phyloP scores from a whole-genome alignment of 1,284 basidiomycete genomes.

The Puccinia triticina region DNA sequence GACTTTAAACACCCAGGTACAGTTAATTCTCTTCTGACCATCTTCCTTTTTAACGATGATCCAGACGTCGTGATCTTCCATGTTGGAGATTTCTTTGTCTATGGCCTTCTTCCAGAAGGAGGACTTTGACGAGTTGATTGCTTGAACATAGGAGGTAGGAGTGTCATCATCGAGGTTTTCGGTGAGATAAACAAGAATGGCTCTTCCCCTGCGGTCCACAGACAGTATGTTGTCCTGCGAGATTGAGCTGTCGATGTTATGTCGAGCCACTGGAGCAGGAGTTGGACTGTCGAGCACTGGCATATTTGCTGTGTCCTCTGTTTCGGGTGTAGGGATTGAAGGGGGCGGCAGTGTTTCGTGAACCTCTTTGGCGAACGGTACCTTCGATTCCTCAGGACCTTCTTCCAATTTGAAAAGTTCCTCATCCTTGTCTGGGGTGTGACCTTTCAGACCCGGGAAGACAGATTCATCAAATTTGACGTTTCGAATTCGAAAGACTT shows the following conservation, averaged over 20 bases:
- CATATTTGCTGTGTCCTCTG: too few species aligned
- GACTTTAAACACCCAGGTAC: constrained; percentile 30
- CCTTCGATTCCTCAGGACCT: too few species aligned
- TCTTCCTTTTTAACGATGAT: background rate
- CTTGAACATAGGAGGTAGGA: background rate
- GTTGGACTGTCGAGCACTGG: background rate
- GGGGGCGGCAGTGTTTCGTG: too few species aligned
- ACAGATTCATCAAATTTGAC: background rate
- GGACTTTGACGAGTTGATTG: background rate
- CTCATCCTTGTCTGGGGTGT: background rate
- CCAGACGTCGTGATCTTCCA: background rate
- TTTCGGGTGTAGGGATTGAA: too few species aligned
- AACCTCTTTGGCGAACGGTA: background rate
- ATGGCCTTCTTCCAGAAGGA: constrained; percentile 13
- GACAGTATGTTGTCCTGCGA: background rate
- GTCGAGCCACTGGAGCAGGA: background rate
- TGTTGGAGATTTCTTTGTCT: constrained; percentile 13
- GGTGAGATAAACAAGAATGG: background rate
- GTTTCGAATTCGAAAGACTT: background rate
- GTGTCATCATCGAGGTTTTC: background rate
- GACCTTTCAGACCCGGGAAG: background rate
- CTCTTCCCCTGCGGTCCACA: background rate
- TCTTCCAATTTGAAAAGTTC: background rate
- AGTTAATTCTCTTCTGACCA: background rate
- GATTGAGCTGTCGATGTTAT: background rate